Evolutionary conservation across 306 rosid genomes (phyloP).

Genomic region (Trifolium fragiferum): DNA sequence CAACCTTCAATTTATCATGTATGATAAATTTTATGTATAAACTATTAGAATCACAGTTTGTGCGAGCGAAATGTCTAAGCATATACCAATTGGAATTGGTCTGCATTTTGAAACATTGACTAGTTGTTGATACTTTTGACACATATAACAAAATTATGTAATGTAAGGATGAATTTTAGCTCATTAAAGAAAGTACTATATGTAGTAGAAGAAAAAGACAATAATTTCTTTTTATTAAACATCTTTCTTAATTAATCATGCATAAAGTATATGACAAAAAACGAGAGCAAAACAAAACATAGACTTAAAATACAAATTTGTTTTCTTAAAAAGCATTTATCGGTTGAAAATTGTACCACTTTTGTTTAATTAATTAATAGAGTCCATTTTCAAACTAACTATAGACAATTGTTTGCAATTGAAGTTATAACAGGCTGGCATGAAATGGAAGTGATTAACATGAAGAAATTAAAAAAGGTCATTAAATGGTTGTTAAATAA

Average conservation of each 20-base stretch:
- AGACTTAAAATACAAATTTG: slow-evolving; percentile 9
- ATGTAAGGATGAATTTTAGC: slow-evolving; percentile 13
- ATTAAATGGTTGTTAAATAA: slow-evolving; percentile 32
- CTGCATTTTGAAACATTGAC: not conserved
- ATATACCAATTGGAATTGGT: not conserved
- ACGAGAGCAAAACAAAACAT: not conserved
- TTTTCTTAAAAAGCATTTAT: slow-evolving; percentile 18
- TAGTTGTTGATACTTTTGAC: not conserved
- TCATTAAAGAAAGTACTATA: slow-evolving; percentile 27
- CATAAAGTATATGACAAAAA: slow-evolving; percentile 9
- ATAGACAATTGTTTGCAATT: slow-evolving; percentile 36
- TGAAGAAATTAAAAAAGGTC: slow-evolving; percentile 26
- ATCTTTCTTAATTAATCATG: slow-evolving; percentile 22
- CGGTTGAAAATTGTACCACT: slow-evolving; percentile 20
- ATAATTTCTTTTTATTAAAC: slow-evolving; percentile 3
- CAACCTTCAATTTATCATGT: too few relatives aligned
- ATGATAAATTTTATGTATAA: too few relatives aligned
- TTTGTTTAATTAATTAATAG: not conserved
- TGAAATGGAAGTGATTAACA: slow-evolving; percentile 37
- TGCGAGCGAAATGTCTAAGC: too few relatives aligned
- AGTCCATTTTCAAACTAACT: slow-evolving; percentile 31
- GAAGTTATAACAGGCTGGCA: slow-evolving; percentile 50
- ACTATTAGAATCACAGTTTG: too few relatives aligned
- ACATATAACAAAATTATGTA: not conserved
- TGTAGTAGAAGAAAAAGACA: slow-evolving; percentile 22